phyloP scores from a whole-genome alignment of 441 rosid species.

The Syzygium syzygioides region DNA sequence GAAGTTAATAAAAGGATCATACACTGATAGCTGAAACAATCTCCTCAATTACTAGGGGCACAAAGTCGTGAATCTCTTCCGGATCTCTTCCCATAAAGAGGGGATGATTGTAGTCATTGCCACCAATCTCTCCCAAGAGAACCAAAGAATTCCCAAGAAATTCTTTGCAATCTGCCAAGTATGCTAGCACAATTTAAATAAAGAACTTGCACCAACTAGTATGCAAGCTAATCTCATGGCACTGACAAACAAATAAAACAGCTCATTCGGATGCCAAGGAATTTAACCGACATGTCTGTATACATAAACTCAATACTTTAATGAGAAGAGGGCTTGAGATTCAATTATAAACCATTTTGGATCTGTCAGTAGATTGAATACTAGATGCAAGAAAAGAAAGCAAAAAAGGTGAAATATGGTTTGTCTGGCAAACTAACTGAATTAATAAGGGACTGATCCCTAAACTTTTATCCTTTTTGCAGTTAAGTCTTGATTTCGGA shows the following conservation, averaged over 20 bases:
- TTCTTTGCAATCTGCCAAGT: constrained; percentile 24
- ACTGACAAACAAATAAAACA: not conserved
- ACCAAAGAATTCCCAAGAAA: constrained; percentile 25
- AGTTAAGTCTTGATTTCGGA: too few relatives aligned
- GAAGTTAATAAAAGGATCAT: not conserved
- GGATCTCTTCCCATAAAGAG: constrained; percentile 13
- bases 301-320: not conserved
- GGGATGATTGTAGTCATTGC: constrained; percentile 37
- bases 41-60: constrained; percentile 24
- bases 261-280: not conserved
- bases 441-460: not conserved
- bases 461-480: not conserved
- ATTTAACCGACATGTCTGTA: not conserved
- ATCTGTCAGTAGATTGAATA: not conserved
- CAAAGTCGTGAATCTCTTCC: constrained; percentile 19
- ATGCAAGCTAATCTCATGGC: not conserved
- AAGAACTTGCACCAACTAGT: not conserved
- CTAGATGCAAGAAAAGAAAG: not conserved
- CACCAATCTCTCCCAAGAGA: constrained; percentile 55
- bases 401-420: not conserved
- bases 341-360: not conserved
- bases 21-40: constrained; percentile 32
- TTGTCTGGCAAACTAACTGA: not conserved
- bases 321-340: not conserved
- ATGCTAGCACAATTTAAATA: not conserved